Percentiles rank a stretch among this genome's conserved stretches.
Evolutionary conservation across 2,329 filamentous ascomycete genomes (phyloP).

Genomic region (Trichoderma polysporum): DNA sequence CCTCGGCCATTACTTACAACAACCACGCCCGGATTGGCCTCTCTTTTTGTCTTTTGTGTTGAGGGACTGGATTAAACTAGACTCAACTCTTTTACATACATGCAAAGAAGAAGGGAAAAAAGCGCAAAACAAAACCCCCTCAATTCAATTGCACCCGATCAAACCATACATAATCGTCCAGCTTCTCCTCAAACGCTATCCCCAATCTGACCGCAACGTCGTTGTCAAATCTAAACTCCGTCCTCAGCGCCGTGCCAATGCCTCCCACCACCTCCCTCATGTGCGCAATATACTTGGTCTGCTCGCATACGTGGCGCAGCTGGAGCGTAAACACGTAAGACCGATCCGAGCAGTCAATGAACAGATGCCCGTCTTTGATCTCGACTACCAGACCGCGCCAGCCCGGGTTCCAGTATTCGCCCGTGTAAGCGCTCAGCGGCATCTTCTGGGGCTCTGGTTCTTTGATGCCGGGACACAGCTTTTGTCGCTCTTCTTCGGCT

Average conservation of each 20-base stretch:
- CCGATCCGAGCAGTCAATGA: constrained; percentile 31
- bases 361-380: constrained; percentile 23
- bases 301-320: constrained; percentile 25
- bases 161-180: constrained; percentile 16
- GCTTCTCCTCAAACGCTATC: background rate
- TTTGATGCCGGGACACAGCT: background rate
- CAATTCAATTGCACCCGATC: background rate
- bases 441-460: constrained; percentile 4
- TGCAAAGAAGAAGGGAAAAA: background rate
- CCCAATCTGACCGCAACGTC: background rate
- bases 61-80: too few relatives aligned
- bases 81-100: background rate
- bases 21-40: too few relatives aligned
- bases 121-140: background rate
- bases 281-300: constrained; percentile 25
- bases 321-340: constrained; percentile 30
- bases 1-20: background rate
- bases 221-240: constrained; percentile 26
- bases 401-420: constrained; percentile 30
- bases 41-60: too few relatives aligned
- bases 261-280: background rate
- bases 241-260: constrained; percentile 6
- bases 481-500: background rate
- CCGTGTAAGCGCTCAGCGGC: constrained; percentile 24
- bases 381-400: constrained; percentile 29